phyloP scores from a whole-genome alignment of 495 filamentous ascomycete species.

The Podospora australis region DNA sequence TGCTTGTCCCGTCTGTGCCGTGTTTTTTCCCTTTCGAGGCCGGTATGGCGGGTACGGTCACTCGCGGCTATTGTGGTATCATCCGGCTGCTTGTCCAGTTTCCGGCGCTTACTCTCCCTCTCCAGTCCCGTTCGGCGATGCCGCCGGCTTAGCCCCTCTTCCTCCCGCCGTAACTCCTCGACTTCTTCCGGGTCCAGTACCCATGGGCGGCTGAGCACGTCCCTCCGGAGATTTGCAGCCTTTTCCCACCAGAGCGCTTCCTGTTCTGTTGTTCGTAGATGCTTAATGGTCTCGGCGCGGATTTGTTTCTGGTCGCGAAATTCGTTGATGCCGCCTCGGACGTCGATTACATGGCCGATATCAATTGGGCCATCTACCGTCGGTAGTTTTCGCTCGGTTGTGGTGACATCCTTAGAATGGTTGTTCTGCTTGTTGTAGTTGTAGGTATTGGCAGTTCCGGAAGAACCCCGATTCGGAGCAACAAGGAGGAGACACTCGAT shows the following conservation, averaged over 20 bases:
- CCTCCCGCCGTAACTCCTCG: constrained; percentile 46
- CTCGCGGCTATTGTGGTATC: background rate
- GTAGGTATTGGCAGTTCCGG: constrained; percentile 2
- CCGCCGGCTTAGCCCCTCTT: constrained; percentile 30
- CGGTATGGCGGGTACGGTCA: too few relatives aligned
- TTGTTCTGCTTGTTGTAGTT: constrained; percentile 1
- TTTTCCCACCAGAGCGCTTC: constrained; percentile 76
- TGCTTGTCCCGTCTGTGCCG: background rate
- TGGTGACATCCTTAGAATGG: background rate
- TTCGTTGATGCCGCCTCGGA: constrained; percentile 63
- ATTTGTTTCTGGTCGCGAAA: constrained; percentile 64
- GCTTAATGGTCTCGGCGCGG: constrained; percentile 57
- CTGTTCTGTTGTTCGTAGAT: constrained; percentile 57
- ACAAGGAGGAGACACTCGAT: constrained; percentile 57
- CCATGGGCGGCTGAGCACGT: constrained; percentile 68
- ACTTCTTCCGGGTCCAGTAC: constrained; percentile 49
- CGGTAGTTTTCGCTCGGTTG: background rate
- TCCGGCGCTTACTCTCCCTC: constrained; percentile 31
- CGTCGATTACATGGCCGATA: constrained; percentile 64
- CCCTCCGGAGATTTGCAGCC: constrained; percentile 51
- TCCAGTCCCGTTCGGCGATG: constrained; percentile 25
- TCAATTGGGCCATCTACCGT: constrained; percentile 40
- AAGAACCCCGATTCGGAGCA: constrained; percentile 9
- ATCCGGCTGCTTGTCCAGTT: constrained; percentile 3
- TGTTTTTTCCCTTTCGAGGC: background rate